phyloP scores from a whole-genome alignment of 441 rosid species.

The Populus hybrid region DNA sequence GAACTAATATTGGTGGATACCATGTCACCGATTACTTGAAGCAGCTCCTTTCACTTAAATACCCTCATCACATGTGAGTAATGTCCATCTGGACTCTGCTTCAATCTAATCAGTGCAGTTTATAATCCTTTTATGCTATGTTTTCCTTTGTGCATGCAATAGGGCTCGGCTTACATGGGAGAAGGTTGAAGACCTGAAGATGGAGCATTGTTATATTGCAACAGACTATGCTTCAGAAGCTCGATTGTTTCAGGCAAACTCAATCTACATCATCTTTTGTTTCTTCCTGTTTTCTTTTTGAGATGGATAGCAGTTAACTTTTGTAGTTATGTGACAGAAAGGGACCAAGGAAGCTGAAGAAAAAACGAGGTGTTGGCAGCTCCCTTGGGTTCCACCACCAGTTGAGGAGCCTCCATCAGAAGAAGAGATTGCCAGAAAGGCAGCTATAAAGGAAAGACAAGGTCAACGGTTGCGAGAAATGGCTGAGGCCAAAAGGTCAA shows the following conservation, averaged over 20 bases:
- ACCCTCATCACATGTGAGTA: slow-evolving; percentile 83
- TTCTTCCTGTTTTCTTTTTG: slow-evolving; percentile 8
- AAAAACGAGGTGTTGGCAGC: slow-evolving; percentile 88
- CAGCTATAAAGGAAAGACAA: slow-evolving; percentile 85
- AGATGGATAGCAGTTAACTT: slow-evolving; percentile 12
- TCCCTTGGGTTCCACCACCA: slow-evolving; percentile 89
- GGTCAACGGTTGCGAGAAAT: slow-evolving; percentile 95
- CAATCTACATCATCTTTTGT: slow-evolving; percentile 4
- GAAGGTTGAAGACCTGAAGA: slow-evolving; percentile 87
- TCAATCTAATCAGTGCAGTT: neutral
- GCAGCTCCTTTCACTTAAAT: slow-evolving; percentile 90
- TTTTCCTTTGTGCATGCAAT: slow-evolving; percentile 10
- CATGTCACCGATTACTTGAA: slow-evolving; percentile 84
- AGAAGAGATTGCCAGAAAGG: slow-evolving; percentile 95
- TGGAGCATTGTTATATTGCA: slow-evolving; percentile 90
- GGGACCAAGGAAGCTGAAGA: slow-evolving; percentile 83
- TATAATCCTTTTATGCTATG: neutral
- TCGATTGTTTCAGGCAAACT: slow-evolving; percentile 60
- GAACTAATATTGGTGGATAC: slow-evolving; percentile 89
- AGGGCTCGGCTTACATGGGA: slow-evolving; percentile 89
- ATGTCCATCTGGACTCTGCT: slow-evolving; percentile 14
- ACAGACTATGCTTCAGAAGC: slow-evolving; percentile 70
- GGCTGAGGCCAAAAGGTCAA: slow-evolving; percentile 92
- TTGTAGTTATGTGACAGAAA: slow-evolving; percentile 49
- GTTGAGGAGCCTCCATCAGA: slow-evolving; percentile 87